phyloP scores from a whole-genome alignment of 164 flowering plant species.

The Cinnamomum micranthum region DNA sequence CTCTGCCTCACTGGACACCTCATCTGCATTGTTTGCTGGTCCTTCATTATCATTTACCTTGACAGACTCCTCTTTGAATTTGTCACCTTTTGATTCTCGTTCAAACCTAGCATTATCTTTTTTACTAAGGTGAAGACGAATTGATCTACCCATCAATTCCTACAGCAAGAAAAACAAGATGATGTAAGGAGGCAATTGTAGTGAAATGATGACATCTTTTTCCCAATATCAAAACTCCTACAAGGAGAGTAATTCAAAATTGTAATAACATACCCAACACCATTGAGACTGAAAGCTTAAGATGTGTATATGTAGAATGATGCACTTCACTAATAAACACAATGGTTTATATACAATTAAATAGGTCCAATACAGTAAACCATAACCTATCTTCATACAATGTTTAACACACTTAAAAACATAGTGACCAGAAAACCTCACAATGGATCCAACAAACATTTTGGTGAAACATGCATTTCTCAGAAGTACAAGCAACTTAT shows the following conservation, averaged over 20 bases:
- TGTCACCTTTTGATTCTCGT: slow-evolving; percentile 22
- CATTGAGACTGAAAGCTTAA: background rate
- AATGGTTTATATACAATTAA: background rate
- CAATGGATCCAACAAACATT: background rate
- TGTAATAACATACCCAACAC: background rate
- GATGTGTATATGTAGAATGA: background rate
- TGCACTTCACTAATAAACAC: background rate
- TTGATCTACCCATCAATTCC: slow-evolving; percentile 63
- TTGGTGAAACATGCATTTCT: background rate
- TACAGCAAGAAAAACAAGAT: slow-evolving; percentile 20
- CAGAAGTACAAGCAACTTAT: background rate
- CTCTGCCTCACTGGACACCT: background rate
- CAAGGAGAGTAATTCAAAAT: background rate
- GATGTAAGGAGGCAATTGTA: background rate
- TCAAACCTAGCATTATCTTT: slow-evolving; percentile 26
- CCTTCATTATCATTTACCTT: slow-evolving; percentile 20
- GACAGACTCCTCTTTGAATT: slow-evolving; percentile 12
- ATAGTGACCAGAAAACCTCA: background rate
- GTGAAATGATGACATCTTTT: background rate
- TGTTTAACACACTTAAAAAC: background rate
- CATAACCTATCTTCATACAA: background rate
- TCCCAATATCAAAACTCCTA: background rate
- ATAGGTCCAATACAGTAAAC: background rate
- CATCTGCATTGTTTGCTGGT: slow-evolving; percentile 17
- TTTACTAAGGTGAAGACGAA: slow-evolving; percentile 53